Conservation (phyloP, 2,329 filamentous ascomycete species). For the Podosphaera aphanis region DNA sequence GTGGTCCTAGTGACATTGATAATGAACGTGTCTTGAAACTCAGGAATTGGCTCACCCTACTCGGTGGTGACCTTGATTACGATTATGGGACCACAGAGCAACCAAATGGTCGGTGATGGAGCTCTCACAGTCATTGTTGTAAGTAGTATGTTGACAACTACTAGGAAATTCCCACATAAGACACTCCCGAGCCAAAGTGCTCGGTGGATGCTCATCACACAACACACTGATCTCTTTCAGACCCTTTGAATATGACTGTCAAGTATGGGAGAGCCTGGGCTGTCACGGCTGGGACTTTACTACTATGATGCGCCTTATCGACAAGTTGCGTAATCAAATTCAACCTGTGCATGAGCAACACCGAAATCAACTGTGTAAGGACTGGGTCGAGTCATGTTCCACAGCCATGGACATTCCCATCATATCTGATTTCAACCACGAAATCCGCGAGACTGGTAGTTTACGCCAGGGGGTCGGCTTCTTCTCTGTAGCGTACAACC, state of each 20-base stretch:
- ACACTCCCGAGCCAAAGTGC: conserved; percentile 76
- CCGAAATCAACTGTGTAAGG: conserved; percentile 73
- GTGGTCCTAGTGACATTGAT: conserved; percentile 70
- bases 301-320: conserved; percentile 57
- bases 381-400: conserved; percentile 69
- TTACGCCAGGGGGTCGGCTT: conserved; percentile 63
- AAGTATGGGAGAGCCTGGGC: conserved; percentile 61
- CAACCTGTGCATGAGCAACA: conserved; percentile 71
- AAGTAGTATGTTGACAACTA: conserved; percentile 6
- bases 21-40: conserved; percentile 70
- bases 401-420: conserved; percentile 59
- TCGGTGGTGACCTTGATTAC: conserved; percentile 75
- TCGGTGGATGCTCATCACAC: conserved; percentile 81
- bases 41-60: conserved; percentile 64
- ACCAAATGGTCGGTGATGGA: conserved; percentile 51
- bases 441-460: conserved; percentile 51
- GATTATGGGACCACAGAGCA: conserved; percentile 74
- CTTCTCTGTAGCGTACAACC: conserved; percentile 80
- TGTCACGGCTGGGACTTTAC: conserved; percentile 73
- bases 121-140: background rate
- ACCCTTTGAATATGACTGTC: conserved; percentile 70
- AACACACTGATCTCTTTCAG: conserved; percentile 88
- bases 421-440: conserved; percentile 65
- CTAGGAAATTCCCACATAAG: conserved; percentile 74
- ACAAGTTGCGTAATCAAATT: conserved; percentile 72